Evolutionary conservation across 2,329 filamentous ascomycete species (phyloP), one percentile per base, ranked within the genome.

Genomic region (Amphichorda felina): DNA sequence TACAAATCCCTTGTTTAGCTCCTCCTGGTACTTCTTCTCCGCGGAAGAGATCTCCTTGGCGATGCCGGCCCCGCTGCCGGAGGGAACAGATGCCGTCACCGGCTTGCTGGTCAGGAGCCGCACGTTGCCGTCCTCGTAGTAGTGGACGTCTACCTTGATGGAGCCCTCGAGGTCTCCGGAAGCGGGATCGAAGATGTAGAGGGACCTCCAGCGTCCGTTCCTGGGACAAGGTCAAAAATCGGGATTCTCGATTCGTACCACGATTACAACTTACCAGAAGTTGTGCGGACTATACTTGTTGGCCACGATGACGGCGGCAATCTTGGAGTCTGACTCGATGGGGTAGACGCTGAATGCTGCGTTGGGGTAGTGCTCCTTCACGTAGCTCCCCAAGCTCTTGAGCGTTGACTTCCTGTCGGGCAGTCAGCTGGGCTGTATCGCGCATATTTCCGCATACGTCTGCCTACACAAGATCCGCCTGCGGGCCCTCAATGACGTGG

Each of bases 51-150:
- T 85, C 55, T 86, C 80, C 59, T 75, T 79, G 43, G 82, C 68
- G 32, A 96, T 73, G 25, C 79, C 82, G 0, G 73, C 70, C 7
- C 77, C 79, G 2, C 71, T 74, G 27, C 66, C 68, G 1, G 72
- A 77, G 1, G 75, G 59, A n/a, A 83, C 57, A 8, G 72, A 73
- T 3, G 72, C 56, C 1, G 68, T 68, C 10, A 89, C 56, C 9
- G 81, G 66, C 63, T 95, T 95, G 51, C 75, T 80, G n/a, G 91
- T 95, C 43, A 89, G 70, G 40, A 98, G 72, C 3, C 91, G 82
- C 39, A 98, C 91, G 54, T 98, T 98, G 42, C 91, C 91, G 55
- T 98, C 93, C 63, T 98, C 91, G 65, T 98, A 98, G 70, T 98
- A 98, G 68, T 98, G 91, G 35, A 98, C 89, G 48, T 96, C 88